Conservation (phyloP, 1,284 basidiomycete genomes). For the Moesziomyces sp. region DNA sequence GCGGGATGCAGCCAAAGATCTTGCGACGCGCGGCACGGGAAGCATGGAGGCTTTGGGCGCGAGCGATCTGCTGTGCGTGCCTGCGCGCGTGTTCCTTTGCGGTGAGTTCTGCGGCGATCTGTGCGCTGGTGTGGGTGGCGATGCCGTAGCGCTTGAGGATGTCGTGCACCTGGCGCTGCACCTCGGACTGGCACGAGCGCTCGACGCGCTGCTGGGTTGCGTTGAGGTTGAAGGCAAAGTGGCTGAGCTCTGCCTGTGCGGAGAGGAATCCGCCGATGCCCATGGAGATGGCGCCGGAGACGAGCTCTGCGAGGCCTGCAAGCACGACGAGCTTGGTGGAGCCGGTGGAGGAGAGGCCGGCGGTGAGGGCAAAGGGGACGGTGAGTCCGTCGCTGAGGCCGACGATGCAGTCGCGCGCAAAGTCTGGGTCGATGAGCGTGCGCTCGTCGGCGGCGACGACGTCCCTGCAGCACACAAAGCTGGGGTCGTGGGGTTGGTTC, state of each 20-base stretch:
- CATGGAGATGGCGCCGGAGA: slow-evolving; percentile 77
- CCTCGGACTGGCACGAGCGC: slow-evolving; percentile 88
- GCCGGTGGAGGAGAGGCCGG: slow-evolving; percentile 89
- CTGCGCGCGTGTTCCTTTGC: slow-evolving; percentile 26
- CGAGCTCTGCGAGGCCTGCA: slow-evolving; percentile 83
- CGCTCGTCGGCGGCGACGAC: slow-evolving; percentile 81
- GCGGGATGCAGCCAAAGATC: slow-evolving; percentile 37
- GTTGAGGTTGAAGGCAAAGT: slow-evolving; percentile 68
- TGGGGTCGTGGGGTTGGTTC: slow-evolving; percentile 18
- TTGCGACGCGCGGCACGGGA: slow-evolving; percentile 10
- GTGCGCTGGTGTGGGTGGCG: slow-evolving; percentile 80
- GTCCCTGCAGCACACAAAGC: slow-evolving; percentile 78
- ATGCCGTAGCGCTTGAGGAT: slow-evolving; percentile 90
- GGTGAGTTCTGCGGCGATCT: slow-evolving; percentile 74
- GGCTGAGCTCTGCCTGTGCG: slow-evolving; percentile 93
- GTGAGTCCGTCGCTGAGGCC: slow-evolving; percentile 96
- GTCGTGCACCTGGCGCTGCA: slow-evolving; percentile 91
- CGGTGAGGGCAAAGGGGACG: slow-evolving; percentile 71
- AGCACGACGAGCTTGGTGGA: slow-evolving; percentile 87
- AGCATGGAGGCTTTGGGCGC: slow-evolving; percentile 1
- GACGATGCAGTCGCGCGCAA: slow-evolving; percentile 84
- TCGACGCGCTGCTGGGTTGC: slow-evolving; percentile 77
- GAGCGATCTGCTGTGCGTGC: slow-evolving; percentile 6
- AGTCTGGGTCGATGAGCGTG: slow-evolving; percentile 80
- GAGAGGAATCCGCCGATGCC: slow-evolving; percentile 97